A percentile compares a stretch with the other conserved stretches of the same genome.
Evolutionary conservation across 805 yeast genomes (phyloP).

Genomic region (Sungouiella thailandica): DNA sequence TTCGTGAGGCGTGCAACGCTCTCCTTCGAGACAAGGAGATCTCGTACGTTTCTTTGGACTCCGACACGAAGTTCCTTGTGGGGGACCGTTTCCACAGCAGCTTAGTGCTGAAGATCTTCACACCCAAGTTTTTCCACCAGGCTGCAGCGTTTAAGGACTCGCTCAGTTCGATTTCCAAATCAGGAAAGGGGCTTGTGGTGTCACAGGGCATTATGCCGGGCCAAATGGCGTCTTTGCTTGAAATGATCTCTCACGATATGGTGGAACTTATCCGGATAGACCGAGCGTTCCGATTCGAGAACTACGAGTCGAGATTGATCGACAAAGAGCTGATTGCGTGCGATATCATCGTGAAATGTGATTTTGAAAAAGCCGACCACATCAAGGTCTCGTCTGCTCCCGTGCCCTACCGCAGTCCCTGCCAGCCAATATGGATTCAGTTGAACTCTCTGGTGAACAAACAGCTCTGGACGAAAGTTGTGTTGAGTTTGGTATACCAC

Average conservation of each 20-base stretch:
- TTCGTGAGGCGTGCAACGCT: slow-evolving; percentile 44
- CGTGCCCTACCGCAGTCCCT: slow-evolving; percentile 57
- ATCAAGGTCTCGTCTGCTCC: slow-evolving; percentile 21
- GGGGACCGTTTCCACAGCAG: slow-evolving; percentile 47
- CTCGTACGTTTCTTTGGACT: slow-evolving; percentile 38
- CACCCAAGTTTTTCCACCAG: slow-evolving; percentile 35
- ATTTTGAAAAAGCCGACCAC: slow-evolving; percentile 4
- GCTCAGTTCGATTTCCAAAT: slow-evolving; percentile 36
- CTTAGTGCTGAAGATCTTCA: slow-evolving; percentile 34
- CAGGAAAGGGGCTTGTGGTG: slow-evolving; percentile 49
- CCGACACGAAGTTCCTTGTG: slow-evolving; percentile 46
- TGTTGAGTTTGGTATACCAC: slow-evolving; percentile 39
- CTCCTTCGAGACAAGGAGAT: slow-evolving; percentile 56
- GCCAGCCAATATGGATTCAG: slow-evolving; percentile 71
- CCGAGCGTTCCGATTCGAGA: slow-evolving; percentile 45
- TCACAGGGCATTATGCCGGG: slow-evolving; percentile 57
- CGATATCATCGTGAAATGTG: slow-evolving; percentile 47
- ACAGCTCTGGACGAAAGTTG: slow-evolving; percentile 54
- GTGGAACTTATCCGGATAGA: slow-evolving; percentile 38
- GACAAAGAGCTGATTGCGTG: slow-evolving; percentile 65
- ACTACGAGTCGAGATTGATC: slow-evolving; percentile 72
- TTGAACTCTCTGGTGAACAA: slow-evolving; percentile 55
- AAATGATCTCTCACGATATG: slow-evolving; percentile 38
- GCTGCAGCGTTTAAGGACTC: slow-evolving; percentile 44
- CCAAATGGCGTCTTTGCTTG: slow-evolving; percentile 58